phyloP scores from a whole-genome alignment of 148 eudicot species.

The Limonium bicolor region DNA sequence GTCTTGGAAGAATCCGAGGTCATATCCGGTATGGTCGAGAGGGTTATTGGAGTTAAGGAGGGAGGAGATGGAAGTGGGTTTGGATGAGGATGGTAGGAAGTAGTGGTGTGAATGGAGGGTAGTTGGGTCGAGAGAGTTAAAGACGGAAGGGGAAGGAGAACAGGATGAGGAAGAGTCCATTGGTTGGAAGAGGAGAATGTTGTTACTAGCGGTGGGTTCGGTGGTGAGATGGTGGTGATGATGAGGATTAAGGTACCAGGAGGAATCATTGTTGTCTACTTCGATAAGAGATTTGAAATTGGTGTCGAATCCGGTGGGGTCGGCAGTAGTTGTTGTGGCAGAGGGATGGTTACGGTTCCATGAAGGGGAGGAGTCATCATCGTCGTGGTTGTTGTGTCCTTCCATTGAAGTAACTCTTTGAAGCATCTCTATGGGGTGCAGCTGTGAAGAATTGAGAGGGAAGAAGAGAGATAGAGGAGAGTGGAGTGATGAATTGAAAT shows the following conservation, averaged over 20 bases:
- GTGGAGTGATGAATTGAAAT: background rate
- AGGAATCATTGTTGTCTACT: constrained; percentile 38
- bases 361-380: background rate
- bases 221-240: constrained; percentile 15
- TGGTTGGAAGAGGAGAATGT: constrained; percentile 25
- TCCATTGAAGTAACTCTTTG: constrained; percentile 28
- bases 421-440: constrained; percentile 14
- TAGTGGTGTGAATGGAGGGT: background rate
- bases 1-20: constrained; percentile 14
- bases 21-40: constrained; percentile 34
- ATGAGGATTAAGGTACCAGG: constrained; percentile 27
- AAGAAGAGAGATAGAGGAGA: background rate
- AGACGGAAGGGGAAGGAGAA: constrained; percentile 62
- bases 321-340: constrained; percentile 11
- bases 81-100: background rate
- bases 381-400: constrained; percentile 4
- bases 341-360: constrained; percentile 7
- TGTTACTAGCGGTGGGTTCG: constrained; percentile 14
- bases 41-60: constrained; percentile 8
- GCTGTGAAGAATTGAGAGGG: background rate
- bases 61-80: background rate
- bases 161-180: constrained; percentile 76
- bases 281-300: constrained; percentile 62
- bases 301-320: constrained; percentile 9
- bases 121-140: constrained; percentile 8